Evolutionary conservation across 2,329 filamentous ascomycete species (phyloP).

Genomic region (Fusarium nisikadoi): DNA sequence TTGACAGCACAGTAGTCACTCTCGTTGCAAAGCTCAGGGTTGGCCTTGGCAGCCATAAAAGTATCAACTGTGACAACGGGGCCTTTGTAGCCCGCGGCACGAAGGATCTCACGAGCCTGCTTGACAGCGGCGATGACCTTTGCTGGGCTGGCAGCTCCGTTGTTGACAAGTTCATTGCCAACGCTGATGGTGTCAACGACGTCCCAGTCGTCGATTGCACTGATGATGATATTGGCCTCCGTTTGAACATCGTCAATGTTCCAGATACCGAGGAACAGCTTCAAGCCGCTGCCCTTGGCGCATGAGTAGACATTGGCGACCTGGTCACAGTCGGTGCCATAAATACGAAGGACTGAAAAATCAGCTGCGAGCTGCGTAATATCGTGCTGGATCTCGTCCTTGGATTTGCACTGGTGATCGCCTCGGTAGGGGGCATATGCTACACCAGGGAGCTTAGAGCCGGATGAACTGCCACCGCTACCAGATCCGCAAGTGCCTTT

Average conservation of each 20-base stretch:
- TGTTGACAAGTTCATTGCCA: conserved; percentile 84
- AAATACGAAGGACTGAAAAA: conserved; percentile 77
- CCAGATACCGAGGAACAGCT: conserved; percentile 80
- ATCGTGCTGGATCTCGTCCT: conserved; percentile 71
- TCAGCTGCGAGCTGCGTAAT: conserved; percentile 63
- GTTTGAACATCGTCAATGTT: conserved; percentile 65
- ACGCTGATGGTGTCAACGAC: conserved; percentile 77
- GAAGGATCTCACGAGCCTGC: conserved; percentile 67
- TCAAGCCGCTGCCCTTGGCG: conserved; percentile 71
- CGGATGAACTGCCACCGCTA: background rate
- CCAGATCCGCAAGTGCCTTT: background rate
- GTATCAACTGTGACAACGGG: conserved; percentile 85
- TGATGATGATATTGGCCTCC: conserved; percentile 70
- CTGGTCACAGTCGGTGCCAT: conserved; percentile 84
- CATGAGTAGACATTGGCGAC: conserved; percentile 70
- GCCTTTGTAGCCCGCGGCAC: conserved; percentile 73
- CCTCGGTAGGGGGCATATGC: conserved; percentile 62
- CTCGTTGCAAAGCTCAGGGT: conserved; percentile 75
- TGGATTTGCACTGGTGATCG: conserved; percentile 73
- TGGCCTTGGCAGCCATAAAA: conserved; percentile 71
- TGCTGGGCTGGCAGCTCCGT: conserved; percentile 61
- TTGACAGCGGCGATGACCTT: conserved; percentile 69
- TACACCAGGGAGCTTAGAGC: conserved; percentile 52
- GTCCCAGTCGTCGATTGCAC: conserved; percentile 73
- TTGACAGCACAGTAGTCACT: conserved; percentile 87